These are phyloP conservation scores for Protostelium mycophagum DNA, from an alignment of 78 protist species.

Conservation along the genomic window DNA sequence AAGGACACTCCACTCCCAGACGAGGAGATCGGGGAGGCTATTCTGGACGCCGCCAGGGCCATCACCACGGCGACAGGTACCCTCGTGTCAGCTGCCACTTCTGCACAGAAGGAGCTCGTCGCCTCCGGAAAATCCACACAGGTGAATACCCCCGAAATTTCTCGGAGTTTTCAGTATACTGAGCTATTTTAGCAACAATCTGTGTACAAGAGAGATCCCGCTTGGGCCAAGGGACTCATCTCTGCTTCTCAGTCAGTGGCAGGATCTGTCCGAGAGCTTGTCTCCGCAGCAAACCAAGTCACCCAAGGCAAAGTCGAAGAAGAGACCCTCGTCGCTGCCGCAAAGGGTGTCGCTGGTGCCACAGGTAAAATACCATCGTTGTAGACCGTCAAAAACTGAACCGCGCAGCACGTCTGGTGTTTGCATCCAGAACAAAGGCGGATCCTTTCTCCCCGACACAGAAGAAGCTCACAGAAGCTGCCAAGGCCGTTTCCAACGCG, in stretches of 20 bases:
- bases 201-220: conserved; percentile 64
- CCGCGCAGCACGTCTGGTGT: conserved; percentile 46
- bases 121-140: conserved; percentile 23
- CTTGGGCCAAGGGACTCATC: conserved; percentile 66
- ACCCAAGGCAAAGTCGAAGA: conserved; percentile 47
- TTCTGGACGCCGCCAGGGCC: conserved; percentile 68
- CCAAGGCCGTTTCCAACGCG: conserved; percentile 44
- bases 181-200: too few relatives aligned
- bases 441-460: conserved; percentile 33
- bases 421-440: conserved; percentile 55
- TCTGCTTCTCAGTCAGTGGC: conserved; percentile 70
- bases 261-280: conserved; percentile 53
- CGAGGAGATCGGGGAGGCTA: conserved; percentile 58
- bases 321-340: conserved; percentile 53
- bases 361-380: too few relatives aligned
- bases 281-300: conserved; percentile 38
- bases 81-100: conserved; percentile 46
- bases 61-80: conserved; percentile 52
- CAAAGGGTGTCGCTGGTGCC: conserved; percentile 53
- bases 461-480: conserved; percentile 55
- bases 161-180: too few relatives aligned
- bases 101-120: conserved; percentile 50
- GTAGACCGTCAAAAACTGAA: too few relatives aligned
- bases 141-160: too few relatives aligned
- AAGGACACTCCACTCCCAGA: conserved; percentile 35